phyloP scores from a whole-genome alignment of 2,329 filamentous ascomycete genomes.

The Apiospora rasikravindrae region DNA sequence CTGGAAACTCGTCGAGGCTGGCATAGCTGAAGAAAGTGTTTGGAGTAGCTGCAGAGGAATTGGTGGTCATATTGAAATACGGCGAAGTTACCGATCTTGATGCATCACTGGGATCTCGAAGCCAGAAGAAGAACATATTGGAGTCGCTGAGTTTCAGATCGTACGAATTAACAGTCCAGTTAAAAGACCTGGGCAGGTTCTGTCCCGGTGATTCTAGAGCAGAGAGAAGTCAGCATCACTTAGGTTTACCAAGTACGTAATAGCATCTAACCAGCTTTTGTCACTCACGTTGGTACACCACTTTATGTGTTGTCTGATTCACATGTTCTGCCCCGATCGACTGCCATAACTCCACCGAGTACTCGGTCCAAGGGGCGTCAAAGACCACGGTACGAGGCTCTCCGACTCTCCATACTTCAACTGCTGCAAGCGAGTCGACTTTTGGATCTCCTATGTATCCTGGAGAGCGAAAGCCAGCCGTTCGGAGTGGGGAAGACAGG shows the following conservation, averaged over 20 bases:
- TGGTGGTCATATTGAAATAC: not conserved
- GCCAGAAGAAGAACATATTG: conserved; percentile 8
- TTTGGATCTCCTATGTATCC: not conserved
- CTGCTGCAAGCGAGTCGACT: not conserved
- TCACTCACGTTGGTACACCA: not conserved
- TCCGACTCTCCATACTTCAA: conserved; percentile 7
- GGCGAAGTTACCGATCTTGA: not conserved
- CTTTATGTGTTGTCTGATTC: not conserved
- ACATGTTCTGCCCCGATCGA: not conserved
- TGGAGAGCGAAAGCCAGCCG: not conserved
- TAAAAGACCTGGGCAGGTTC: not conserved
- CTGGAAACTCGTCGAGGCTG: not conserved
- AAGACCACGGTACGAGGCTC: not conserved
- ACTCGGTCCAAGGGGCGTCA: conserved; percentile 2
- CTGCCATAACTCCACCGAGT: not conserved
- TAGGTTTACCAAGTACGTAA: not conserved
- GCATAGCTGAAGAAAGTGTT: not conserved
- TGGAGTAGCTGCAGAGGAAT: not conserved
- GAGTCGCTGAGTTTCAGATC: not conserved
- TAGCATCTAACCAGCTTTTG: not conserved
- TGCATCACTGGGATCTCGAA: not conserved
- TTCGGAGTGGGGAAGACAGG: not conserved
- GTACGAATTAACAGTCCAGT: conserved; percentile 1
- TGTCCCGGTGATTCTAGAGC: not conserved
- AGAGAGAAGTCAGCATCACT: not conserved